These are phyloP conservation scores for Lantana camara DNA, from an alignment of 257 asterid species.

Conservation along the genomic window DNA sequence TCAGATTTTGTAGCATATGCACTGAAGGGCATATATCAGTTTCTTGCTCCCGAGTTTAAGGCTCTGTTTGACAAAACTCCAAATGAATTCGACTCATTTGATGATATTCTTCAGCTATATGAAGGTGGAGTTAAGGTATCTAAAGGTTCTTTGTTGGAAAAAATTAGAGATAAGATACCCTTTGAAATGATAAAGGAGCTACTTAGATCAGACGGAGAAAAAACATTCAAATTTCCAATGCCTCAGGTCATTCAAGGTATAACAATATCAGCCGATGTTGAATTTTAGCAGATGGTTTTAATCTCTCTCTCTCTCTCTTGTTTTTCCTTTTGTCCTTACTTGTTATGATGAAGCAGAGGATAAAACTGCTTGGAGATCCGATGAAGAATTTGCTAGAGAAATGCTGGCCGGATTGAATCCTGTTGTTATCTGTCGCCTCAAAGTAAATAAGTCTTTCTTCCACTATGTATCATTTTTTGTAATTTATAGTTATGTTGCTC, in stretches of 20 bases:
- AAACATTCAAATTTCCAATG: slow-evolving; percentile 52
- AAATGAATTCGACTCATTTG: slow-evolving; percentile 67
- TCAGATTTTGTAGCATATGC: slow-evolving; percentile 73
- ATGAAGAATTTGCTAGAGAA: slow-evolving; percentile 80
- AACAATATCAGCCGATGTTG: not conserved
- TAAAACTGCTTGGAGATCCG: slow-evolving; percentile 71
- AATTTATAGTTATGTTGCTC: slow-evolving; percentile 1
- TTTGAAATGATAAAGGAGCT: slow-evolving; percentile 58
- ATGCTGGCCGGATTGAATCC: slow-evolving; percentile 84
- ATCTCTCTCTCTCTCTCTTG: too few species aligned
- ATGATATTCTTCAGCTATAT: slow-evolving; percentile 65
- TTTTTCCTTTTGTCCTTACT: not conserved
- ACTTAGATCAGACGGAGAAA: slow-evolving; percentile 67
- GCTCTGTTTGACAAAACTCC: slow-evolving; percentile 63
- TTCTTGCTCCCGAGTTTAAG: slow-evolving; percentile 63
- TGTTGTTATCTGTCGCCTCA: slow-evolving; percentile 58
- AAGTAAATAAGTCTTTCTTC: slow-evolving; percentile 43
- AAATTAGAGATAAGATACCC: slow-evolving; percentile 51
- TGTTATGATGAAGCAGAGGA: slow-evolving; percentile 44
- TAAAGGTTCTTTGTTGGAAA: slow-evolving; percentile 39
- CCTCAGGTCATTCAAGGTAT: slow-evolving; percentile 72
- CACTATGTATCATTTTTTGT: not conserved
- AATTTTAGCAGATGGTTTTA: too few species aligned
- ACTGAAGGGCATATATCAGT: slow-evolving; percentile 63
- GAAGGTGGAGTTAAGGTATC: slow-evolving; percentile 53